Evolutionary conservation across 2,329 filamentous ascomycete species (phyloP).

Genomic region (Diaporthe destruens): DNA sequence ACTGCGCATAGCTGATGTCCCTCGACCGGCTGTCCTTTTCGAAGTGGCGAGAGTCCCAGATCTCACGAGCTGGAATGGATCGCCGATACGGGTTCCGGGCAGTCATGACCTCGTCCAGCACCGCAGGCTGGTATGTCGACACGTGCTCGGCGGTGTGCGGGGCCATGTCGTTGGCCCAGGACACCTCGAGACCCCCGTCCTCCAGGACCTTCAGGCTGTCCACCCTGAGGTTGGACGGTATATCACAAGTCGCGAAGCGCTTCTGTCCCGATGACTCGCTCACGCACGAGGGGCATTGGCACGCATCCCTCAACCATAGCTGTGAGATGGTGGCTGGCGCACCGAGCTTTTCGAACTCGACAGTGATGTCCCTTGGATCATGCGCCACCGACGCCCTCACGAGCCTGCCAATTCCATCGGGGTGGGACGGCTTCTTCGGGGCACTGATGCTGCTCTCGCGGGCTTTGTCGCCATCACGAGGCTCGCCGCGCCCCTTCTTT

Average conservation of each 20-base stretch:
- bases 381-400: background rate
- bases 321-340: background rate
- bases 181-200: conserved; percentile 64
- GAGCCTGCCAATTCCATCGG: background rate
- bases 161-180: conserved; percentile 67
- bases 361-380: background rate
- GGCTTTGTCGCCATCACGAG: too few species aligned
- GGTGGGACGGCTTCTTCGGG: background rate
- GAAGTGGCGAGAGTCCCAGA: conserved; percentile 13
- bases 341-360: conserved; percentile 1
- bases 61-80: conserved; percentile 10
- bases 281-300: conserved; percentile 65
- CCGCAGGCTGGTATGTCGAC: conserved; percentile 50
- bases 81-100: background rate
- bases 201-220: conserved; percentile 48
- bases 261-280: conserved; percentile 71
- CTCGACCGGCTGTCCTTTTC: conserved; percentile 9
- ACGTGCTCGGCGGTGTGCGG: conserved; percentile 47
- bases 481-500: background rate
- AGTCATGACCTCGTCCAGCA: conserved; percentile 41
- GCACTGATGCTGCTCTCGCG: background rate
- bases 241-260: conserved; percentile 59
- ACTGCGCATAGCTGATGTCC: conserved; percentile 70
- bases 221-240: conserved; percentile 53
- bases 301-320: conserved; percentile 64